phyloP scores from a whole-genome alignment of 768 basidiomycete genomes.

The Neoboletus brunneissimus region DNA sequence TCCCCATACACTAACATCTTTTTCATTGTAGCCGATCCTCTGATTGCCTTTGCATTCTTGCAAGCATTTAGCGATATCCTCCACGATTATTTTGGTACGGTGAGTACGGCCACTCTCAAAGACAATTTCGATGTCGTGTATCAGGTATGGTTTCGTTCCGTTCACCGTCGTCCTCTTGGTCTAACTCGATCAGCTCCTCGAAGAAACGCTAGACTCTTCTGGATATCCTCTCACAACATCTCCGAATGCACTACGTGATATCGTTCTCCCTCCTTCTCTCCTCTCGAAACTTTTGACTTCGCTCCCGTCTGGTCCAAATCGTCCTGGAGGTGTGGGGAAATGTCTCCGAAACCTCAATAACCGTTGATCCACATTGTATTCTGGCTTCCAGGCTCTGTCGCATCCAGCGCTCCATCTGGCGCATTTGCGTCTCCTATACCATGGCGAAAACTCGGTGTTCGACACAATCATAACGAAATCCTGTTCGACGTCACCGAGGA shows the following conservation, averaged over 20 bases:
- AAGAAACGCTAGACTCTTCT: conserved; percentile 92
- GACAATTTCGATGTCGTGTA: conserved; percentile 96
- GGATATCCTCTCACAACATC: conserved; percentile 92
- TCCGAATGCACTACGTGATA: conserved; percentile 85
- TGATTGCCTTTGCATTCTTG: conserved; percentile 86
- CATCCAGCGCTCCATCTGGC: conserved; percentile 38
- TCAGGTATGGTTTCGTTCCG: conserved; percentile 52
- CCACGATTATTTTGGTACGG: conserved; percentile 82
- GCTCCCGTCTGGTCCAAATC: conserved; percentile 26
- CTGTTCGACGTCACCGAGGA: conserved; percentile 90
- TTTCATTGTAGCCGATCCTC: conserved; percentile 66
- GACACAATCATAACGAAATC: conserved; percentile 86
- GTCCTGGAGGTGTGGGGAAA: conserved; percentile 26
- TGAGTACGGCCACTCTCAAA: conserved; percentile 74
- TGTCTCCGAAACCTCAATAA: not conserved
- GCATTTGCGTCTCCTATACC: conserved; percentile 89
- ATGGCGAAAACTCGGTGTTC: conserved; percentile 83
- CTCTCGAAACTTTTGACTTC: conserved; percentile 64
- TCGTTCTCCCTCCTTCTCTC: conserved; percentile 88
- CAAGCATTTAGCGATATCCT: conserved; percentile 83
- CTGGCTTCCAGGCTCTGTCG: conserved; percentile 22
- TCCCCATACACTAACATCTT: not conserved
- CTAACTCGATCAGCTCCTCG: conserved; percentile 61
- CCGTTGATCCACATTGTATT: not conserved
- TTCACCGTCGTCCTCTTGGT: not conserved